A percentile compares a stretch with the other conserved stretches of the same genome.
Evolutionary conservation across 495 filamentous ascomycete genomes (phyloP).

Genomic region (Annulohypoxylon nitens): DNA sequence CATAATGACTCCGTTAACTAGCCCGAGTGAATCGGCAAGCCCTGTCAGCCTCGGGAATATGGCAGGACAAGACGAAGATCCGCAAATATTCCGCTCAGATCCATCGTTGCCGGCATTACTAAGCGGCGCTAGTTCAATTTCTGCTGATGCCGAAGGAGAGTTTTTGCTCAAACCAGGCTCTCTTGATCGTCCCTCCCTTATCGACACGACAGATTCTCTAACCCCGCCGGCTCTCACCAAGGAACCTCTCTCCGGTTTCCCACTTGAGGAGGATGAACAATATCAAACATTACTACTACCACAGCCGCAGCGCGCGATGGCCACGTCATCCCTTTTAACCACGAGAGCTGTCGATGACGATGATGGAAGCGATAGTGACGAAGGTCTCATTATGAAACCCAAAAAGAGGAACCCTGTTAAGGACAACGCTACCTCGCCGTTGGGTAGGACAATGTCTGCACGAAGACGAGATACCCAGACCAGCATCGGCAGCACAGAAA

Average conservation of each 20-base stretch:
- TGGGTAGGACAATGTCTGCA: constrained; percentile 51
- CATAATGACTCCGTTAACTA: constrained; percentile 60
- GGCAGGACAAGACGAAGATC: constrained; percentile 64
- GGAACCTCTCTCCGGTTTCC: constrained; percentile 58
- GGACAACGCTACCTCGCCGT: constrained; percentile 47
- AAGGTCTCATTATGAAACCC: constrained; percentile 62
- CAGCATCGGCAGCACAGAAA: constrained; percentile 67
- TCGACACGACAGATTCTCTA: constrained; percentile 65
- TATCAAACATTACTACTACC: constrained; percentile 44
- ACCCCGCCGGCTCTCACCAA: constrained; percentile 65
- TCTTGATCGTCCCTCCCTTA: constrained; percentile 54
- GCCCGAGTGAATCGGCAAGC: constrained; percentile 66
- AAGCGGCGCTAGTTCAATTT: constrained; percentile 85
- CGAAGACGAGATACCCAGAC: constrained; percentile 65
- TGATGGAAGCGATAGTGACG: constrained; percentile 69
- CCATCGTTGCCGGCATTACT: constrained; percentile 82
- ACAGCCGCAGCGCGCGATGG: constrained; percentile 45
- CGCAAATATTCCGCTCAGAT: constrained; percentile 75
- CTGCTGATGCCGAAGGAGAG: constrained; percentile 68
- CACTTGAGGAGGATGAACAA: constrained; percentile 54
- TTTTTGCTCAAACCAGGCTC: constrained; percentile 64
- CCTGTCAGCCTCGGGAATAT: constrained; percentile 69
- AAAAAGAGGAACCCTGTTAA: constrained; percentile 48
- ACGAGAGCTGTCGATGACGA: constrained; percentile 60
- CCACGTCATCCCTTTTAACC: constrained; percentile 47